These are phyloP conservation scores for Scheffersomyces coipomensis DNA, from an alignment of 805 yeast species.

Conservation along the genomic window DNA sequence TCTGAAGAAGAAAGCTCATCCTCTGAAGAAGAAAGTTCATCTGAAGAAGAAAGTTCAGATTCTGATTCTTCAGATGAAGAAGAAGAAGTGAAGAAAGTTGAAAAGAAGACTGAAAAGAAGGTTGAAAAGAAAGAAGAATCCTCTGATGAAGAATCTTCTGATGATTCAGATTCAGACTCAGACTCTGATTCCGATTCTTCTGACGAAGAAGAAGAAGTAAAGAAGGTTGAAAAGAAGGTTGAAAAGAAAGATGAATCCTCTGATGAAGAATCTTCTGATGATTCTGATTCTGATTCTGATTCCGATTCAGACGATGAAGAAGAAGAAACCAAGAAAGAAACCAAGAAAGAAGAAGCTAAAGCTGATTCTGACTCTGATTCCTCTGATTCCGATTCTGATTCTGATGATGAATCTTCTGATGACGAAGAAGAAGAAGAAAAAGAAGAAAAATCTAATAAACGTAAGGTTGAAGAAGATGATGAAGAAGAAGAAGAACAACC, in stretches of 20 bases:
- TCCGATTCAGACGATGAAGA: slow-evolving; percentile 31
- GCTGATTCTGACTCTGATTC: slow-evolving; percentile 18
- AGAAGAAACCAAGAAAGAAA: slow-evolving; percentile 22
- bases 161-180: slow-evolving; percentile 17
- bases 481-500: slow-evolving; percentile 30
- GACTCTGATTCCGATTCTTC: slow-evolving; percentile 19
- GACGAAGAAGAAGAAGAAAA: slow-evolving; percentile 29
- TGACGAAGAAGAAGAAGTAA: slow-evolving; percentile 19
- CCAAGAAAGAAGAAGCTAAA: slow-evolving; percentile 6
- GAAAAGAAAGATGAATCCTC: slow-evolving; percentile 17
- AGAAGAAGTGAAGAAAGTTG: slow-evolving; percentile 12
- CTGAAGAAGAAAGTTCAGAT: slow-evolving; percentile 17
- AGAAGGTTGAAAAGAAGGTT: slow-evolving; percentile 32
- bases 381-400: slow-evolving; percentile 32
- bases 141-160: slow-evolving; percentile 14
- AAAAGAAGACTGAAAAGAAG: slow-evolving; percentile 23
- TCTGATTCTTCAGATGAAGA: slow-evolving; percentile 15
- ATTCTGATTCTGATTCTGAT: slow-evolving; percentile 23
- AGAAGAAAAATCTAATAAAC: slow-evolving; percentile 32
- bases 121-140: slow-evolving; percentile 18
- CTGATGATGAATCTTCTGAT: slow-evolving; percentile 21
- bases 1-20: slow-evolving; percentile 15
- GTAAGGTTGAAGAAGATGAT: slow-evolving; percentile 35
- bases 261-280: slow-evolving; percentile 24
- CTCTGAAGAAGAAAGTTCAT: slow-evolving; percentile 10